Evolutionary conservation across 192 early-diverging fungal species (phyloP).

Genomic region (Rhizophagus sp.): DNA sequence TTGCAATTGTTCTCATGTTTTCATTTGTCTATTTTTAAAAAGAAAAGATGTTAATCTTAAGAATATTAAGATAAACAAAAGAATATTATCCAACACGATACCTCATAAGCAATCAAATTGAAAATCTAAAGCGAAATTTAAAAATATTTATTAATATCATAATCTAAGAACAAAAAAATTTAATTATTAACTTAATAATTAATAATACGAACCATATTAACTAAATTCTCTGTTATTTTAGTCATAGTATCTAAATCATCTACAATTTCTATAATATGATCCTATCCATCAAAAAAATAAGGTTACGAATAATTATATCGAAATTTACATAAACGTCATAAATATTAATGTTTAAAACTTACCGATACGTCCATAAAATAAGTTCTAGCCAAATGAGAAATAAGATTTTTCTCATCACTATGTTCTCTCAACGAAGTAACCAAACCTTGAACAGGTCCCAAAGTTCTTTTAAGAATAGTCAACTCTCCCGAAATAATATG

Average conservation of each 20-base stretch:
- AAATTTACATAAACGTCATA: neutral
- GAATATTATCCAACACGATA: neutral
- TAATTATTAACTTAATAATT: neutral
- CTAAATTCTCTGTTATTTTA: slow-evolving; percentile 42
- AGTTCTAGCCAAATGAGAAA: slow-evolving; percentile 39
- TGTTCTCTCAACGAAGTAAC: slow-evolving; percentile 37
- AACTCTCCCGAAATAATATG: slow-evolving; percentile 51
- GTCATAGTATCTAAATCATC: slow-evolving; percentile 52
- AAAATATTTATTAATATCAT: neutral
- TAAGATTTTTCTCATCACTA: slow-evolving; percentile 34
- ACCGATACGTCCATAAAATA: slow-evolving; percentile 52
- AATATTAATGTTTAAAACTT: neutral
- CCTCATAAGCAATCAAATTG: slow-evolving; percentile 48
- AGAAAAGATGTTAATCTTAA: neutral
- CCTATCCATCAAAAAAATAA: slow-evolving; percentile 19
- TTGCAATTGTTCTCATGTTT: slow-evolving; percentile 39
- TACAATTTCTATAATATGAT: slow-evolving; percentile 52
- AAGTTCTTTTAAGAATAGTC: slow-evolving; percentile 41
- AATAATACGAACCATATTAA: slow-evolving; percentile 45
- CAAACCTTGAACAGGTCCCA: slow-evolving; percentile 49
- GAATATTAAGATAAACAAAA: neutral
- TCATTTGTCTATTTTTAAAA: slow-evolving; percentile 36
- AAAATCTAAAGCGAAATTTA: slow-evolving; percentile 37
- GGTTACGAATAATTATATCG: neutral
- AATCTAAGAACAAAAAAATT: neutral